These are phyloP conservation scores for Pleurozium schreberi DNA, from an alignment of 225 moss, liverwort and hornwort genomes.

Conservation along the genomic window DNA sequence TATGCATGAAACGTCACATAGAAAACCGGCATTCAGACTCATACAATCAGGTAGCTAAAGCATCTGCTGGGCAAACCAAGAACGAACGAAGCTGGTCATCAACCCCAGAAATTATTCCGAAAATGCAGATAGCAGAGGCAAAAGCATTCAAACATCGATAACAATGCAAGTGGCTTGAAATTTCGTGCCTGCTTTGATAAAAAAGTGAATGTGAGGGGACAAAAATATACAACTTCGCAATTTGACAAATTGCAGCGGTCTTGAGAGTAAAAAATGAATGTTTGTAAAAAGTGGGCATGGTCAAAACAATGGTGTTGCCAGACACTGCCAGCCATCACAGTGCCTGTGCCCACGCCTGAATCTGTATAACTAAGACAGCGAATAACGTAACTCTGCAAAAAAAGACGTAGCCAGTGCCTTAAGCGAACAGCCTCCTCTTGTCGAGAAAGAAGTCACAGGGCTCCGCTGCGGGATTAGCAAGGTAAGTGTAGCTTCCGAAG, in stretches of 20 bases:
- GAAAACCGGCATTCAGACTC: neutral
- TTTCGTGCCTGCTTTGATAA: neutral
- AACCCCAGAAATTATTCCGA: neutral
- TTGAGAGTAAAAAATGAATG: slow-evolving; percentile 31
- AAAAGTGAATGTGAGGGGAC: neutral
- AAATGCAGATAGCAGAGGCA: neutral
- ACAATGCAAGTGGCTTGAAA: neutral
- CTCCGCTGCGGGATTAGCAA: slow-evolving; percentile 2
- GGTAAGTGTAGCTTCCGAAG: slow-evolving; percentile 74
- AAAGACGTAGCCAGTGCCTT: slow-evolving; percentile 16
- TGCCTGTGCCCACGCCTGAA: slow-evolving; percentile 29
- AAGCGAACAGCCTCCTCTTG: slow-evolving; percentile 16
- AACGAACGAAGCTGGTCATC: neutral
- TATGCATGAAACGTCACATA: neutral
- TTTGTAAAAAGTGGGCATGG: slow-evolving; percentile 29
- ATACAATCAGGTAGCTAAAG: neutral
- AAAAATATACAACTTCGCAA: slow-evolving; percentile 32
- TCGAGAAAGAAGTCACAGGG: slow-evolving; percentile 17
- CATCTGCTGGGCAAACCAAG: neutral
- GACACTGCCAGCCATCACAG: slow-evolving; percentile 10
- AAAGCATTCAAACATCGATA: neutral
- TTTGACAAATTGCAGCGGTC: slow-evolving; percentile 5
- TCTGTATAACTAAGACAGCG: slow-evolving; percentile 34
- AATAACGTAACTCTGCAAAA: slow-evolving; percentile 29
- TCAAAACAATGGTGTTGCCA: slow-evolving; percentile 26